phyloP scores from a whole-genome alignment of 2,329 filamentous ascomycete genomes.

The Colletotrichum kahawae region DNA sequence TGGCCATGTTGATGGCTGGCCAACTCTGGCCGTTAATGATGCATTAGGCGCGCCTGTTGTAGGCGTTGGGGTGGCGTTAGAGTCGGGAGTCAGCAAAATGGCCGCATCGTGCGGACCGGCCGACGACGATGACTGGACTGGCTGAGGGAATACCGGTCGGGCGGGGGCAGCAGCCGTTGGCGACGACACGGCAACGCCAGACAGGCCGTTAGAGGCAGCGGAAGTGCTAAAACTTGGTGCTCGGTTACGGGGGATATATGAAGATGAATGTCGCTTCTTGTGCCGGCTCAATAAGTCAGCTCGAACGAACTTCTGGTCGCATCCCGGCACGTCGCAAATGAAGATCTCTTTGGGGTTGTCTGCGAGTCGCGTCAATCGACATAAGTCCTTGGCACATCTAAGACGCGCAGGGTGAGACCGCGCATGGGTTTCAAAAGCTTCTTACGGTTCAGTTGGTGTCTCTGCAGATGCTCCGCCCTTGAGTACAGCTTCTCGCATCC shows the following conservation, averaged over 20 bases:
- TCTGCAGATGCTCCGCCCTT: constrained; percentile 79
- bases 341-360: constrained; percentile 84
- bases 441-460: constrained; percentile 78
- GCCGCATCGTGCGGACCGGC: constrained; percentile 50
- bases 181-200: constrained; percentile 3
- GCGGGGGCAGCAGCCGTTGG: constrained; percentile 25
- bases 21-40: constrained; percentile 20
- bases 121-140: constrained; percentile 30
- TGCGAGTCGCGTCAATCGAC: constrained; percentile 34
- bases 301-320: constrained; percentile 78
- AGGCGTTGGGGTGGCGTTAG: constrained; percentile 33
- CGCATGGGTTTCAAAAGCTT: not conserved
- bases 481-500: constrained; percentile 83
- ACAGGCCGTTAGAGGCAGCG: constrained; percentile 20
- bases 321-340: constrained; percentile 76
- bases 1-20: constrained; percentile 34
- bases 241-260: constrained; percentile 55
- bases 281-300: constrained; percentile 76
- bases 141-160: not conserved
- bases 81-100: constrained; percentile 49
- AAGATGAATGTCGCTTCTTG: constrained; percentile 67
- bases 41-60: constrained; percentile 23
- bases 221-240: constrained; percentile 51
- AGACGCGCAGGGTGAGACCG: not conserved
- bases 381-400: not conserved